These are phyloP conservation scores for Epichloe typhina DNA, from an alignment of 2,329 filamentous ascomycete genomes.

Conservation along the genomic window DNA sequence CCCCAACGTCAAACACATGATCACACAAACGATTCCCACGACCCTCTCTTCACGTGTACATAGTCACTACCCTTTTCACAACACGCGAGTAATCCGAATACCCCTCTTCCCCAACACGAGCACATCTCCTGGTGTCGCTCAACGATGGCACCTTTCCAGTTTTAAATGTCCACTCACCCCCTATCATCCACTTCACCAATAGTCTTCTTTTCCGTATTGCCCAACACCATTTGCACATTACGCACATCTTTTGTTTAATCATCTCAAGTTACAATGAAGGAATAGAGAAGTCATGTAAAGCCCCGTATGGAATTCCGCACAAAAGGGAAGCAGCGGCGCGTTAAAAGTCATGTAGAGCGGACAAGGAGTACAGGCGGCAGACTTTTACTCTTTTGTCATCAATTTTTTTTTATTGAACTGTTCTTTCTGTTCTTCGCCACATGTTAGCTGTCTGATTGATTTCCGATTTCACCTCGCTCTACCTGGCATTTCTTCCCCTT, in stretches of 20 bases:
- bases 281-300: constrained; percentile 31
- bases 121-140: background rate
- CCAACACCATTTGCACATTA: constrained; percentile 4
- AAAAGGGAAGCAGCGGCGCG: constrained; percentile 18
- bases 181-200: constrained; percentile 3
- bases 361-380: constrained; percentile 26
- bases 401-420: constrained; percentile 12
- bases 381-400: constrained; percentile 10
- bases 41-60: constrained; percentile 25
- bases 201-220: background rate
- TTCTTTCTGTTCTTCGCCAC: constrained; percentile 3
- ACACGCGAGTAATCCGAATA: constrained; percentile 27
- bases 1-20: constrained; percentile 13
- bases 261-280: constrained; percentile 19
- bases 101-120: constrained; percentile 11
- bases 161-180: background rate
- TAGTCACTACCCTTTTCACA: constrained; percentile 18
- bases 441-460: background rate
- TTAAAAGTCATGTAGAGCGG: constrained; percentile 30
- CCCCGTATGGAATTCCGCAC: constrained; percentile 16
- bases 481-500: constrained; percentile 10
- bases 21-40: constrained; percentile 22
- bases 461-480: constrained; percentile 4
- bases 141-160: background rate
- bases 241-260: constrained; percentile 12